phyloP scores from a whole-genome alignment of 202 grass and related monocot species.

The Schoenoplectus tabernaemontani region DNA sequence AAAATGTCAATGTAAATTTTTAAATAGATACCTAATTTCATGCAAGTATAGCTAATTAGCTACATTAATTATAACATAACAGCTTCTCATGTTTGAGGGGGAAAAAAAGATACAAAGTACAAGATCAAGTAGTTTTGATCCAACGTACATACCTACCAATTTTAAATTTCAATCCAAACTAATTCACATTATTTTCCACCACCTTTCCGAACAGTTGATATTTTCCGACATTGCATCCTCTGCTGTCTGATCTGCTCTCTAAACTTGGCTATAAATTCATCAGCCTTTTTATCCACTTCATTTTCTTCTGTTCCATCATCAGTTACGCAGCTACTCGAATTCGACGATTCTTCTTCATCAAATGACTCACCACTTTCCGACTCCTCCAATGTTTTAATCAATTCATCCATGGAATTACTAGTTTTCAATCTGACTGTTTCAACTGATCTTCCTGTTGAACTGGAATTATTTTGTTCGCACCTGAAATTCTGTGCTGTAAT shows the following conservation, averaged over 20 bases:
- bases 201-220: neutral
- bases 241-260: conserved; percentile 86
- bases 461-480: neutral
- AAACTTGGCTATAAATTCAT: conserved; percentile 83
- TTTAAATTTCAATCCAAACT: neutral
- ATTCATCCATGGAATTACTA: conserved; percentile 16
- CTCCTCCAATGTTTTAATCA: conserved; percentile 26
- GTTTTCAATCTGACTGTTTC: conserved; percentile 10
- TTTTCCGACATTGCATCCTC: conserved; percentile 24
- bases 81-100: neutral
- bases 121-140: conserved; percentile 20
- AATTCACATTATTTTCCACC: conserved; percentile 10
- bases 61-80: neutral
- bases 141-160: conserved; percentile 3
- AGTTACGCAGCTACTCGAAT: conserved; percentile 25
- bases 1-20: neutral
- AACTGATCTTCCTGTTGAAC: neutral
- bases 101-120: neutral
- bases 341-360: conserved; percentile 48
- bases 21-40: neutral
- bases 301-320: conserved; percentile 18
- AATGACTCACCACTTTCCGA: conserved; percentile 39
- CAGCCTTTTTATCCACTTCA: conserved; percentile 79
- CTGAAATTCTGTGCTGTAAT: conserved; percentile 20
- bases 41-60: neutral